Conservation (phyloP, 176 grass and related monocot species). For the Otatea glauca region DNA sequence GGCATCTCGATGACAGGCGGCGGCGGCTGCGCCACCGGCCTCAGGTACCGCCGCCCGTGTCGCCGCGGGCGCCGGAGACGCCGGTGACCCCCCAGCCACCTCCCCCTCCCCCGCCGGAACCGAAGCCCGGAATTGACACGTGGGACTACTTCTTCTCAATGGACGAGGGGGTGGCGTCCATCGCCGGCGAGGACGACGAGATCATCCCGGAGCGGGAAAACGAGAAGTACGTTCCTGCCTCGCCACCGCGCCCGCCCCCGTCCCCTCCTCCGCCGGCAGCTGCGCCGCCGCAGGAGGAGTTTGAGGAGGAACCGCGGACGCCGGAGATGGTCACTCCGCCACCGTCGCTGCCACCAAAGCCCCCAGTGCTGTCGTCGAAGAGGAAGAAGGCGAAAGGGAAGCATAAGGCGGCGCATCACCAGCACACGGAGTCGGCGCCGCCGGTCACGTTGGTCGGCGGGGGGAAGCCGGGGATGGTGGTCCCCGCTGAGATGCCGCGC, state of each 20-base stretch:
- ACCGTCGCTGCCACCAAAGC: constrained; percentile 53
- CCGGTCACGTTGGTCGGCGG: constrained; percentile 49
- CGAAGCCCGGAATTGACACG: constrained; percentile 46
- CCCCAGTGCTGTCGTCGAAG: constrained; percentile 45
- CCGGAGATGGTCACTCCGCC: constrained; percentile 61
- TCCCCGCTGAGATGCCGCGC: constrained; percentile 43
- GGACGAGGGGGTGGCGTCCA: constrained; percentile 72
- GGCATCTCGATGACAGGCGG: constrained; percentile 51
- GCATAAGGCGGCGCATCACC: constrained; percentile 63
- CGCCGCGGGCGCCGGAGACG: constrained; percentile 51
- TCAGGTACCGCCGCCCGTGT: constrained; percentile 32
- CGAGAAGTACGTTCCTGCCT: constrained; percentile 51
- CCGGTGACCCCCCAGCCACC: constrained; percentile 50
- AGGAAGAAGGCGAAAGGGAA: constrained; percentile 63
- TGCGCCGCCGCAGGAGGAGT: constrained; percentile 23
- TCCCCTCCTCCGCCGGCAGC: constrained; percentile 39
- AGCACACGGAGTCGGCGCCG: constrained; percentile 78
- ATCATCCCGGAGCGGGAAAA: constrained; percentile 47
- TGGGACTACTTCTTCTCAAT: constrained; percentile 97
- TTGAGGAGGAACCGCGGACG: constrained; percentile 60
- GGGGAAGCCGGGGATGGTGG: constrained; percentile 62
- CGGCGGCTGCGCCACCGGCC: constrained; percentile 46
- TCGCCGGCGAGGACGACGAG: constrained; percentile 65
- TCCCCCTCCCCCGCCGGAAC: constrained; percentile 42
- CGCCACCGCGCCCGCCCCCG: constrained; percentile 54